phyloP scores from a whole-genome alignment of 441 rosid genomes.

The Francoa sonchifolia region DNA sequence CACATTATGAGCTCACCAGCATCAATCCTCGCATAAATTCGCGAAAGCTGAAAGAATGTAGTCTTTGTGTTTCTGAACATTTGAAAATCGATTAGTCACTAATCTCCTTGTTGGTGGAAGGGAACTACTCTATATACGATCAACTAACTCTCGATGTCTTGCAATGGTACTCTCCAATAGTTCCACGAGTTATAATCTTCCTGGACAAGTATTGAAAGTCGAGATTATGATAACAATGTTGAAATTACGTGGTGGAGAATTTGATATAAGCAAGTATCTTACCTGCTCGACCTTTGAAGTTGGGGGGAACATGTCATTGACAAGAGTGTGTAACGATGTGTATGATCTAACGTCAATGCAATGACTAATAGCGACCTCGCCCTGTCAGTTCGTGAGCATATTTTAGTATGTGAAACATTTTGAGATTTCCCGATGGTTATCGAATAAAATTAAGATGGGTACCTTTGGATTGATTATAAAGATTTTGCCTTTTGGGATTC shows the following conservation, averaged over 20 bases:
- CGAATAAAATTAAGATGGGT: background rate
- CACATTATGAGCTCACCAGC: constrained; percentile 1
- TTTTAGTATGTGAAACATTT: background rate
- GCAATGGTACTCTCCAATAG: constrained; percentile 62
- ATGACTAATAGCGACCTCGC: constrained; percentile 81
- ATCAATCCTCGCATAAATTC: background rate
- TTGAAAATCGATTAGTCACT: too few relatives aligned
- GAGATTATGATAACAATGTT: background rate
- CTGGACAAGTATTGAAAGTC: constrained; percentile 21
- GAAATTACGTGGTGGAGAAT: constrained; percentile 1
- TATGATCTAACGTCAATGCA: constrained; percentile 57
- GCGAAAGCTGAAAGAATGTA: constrained; percentile 4
- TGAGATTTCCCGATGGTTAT: background rate
- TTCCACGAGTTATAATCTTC: constrained; percentile 82
- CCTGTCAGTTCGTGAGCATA: constrained; percentile 29
- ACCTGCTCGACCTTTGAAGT: constrained; percentile 73
- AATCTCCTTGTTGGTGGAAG: constrained; percentile 4
- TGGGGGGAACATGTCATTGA: constrained; percentile 82
- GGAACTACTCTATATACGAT: background rate
- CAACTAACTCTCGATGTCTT: constrained; percentile 33
- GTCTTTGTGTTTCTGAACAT: constrained; percentile 2
- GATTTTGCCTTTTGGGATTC: constrained; percentile 82
- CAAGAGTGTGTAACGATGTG: constrained; percentile 77
- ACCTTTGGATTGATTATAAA: constrained; percentile 90
- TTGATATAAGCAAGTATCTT: constrained; percentile 3